Evolutionary conservation across 441 rosid genomes (phyloP), one percentile per base, ranked within the genome.

Genomic region (Eutrema salsugineum): DNA sequence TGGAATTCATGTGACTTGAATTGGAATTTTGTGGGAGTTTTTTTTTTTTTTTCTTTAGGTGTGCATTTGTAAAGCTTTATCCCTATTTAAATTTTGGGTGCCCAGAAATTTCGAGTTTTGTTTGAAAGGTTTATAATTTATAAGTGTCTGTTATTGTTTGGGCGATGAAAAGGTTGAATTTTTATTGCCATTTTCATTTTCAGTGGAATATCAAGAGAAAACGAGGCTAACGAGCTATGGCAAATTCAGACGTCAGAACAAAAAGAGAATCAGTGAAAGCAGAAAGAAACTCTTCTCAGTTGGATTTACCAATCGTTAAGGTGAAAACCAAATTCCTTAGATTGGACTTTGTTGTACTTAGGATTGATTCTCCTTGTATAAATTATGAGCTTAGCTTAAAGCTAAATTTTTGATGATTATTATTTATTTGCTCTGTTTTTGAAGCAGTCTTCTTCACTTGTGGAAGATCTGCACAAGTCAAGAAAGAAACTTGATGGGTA

Each of bases 201-300:
- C n/a, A 66, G 62, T 66, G 8, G 15, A 35, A 44, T 28, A 4
- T 44, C 39, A 4, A 42, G 53, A 20, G 38, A 20, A 47, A 47
- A 47, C 22, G 1, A 48, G 32, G 38, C 20, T 36, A 47, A 47
- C 22, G 1, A 48, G 32, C n/a, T 38, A 83, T 86, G 90, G 87
- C 68, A 66, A 83, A 63, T 30, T 63, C 63, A 8, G 83, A 77
- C 20, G 76, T 60, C 42, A 54, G 76, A 48, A 83, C 80, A 76
- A 81, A 80, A 81, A 66, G 28, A 15, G 87, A 85, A 59, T 54
- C 88, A 6, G 89, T 85, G 55, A 84, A 75, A 77, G 86, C 84
- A 60, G 78, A 87, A 6, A 30, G 33, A 30, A 30, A 5, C 60
- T 72, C 79, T 60, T 3, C 77, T 70, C 83, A 72, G 17, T 53